Percentiles rank a stretch among this genome's conserved stretches.
These are phyloP conservation scores for Rhododendron ovatum DNA, from an alignment of 148 eudicot genomes.

Conservation along the genomic window DNA sequence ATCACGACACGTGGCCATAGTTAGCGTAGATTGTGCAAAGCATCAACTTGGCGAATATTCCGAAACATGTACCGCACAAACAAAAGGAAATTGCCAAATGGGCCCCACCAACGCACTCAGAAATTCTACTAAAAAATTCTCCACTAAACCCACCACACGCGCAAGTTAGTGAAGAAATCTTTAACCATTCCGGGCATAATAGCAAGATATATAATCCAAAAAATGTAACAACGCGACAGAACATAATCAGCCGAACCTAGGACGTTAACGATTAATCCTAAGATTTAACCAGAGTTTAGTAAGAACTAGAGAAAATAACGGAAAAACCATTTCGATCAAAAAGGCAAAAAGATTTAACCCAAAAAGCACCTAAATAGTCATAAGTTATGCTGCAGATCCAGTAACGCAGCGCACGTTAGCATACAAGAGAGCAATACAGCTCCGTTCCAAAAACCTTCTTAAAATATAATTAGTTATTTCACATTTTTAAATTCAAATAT, in stretches of 20 bases:
- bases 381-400: background rate
- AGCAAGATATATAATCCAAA: background rate
- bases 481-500: too few species aligned
- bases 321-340: background rate
- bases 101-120: background rate
- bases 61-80: background rate
- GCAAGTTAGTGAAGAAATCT: background rate
- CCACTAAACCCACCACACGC: background rate
- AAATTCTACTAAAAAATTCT: background rate
- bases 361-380: background rate
- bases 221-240: background rate
- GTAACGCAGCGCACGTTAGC: background rate
- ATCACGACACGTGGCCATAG: background rate
- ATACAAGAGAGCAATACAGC: background rate
- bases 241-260: background rate
- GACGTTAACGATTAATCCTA: too few species aligned
- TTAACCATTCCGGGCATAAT: background rate
- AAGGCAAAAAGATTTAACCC: background rate
- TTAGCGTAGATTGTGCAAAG: background rate
- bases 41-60: background rate
- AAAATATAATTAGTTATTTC: too few species aligned
- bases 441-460: too few species aligned
- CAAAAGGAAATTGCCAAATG: background rate
- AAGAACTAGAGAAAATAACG: background rate
- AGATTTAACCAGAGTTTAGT: background rate